Base-by-base conservation (phyloP, 2,329 filamentous ascomycete species). In the Exophiala sp. region DNA sequence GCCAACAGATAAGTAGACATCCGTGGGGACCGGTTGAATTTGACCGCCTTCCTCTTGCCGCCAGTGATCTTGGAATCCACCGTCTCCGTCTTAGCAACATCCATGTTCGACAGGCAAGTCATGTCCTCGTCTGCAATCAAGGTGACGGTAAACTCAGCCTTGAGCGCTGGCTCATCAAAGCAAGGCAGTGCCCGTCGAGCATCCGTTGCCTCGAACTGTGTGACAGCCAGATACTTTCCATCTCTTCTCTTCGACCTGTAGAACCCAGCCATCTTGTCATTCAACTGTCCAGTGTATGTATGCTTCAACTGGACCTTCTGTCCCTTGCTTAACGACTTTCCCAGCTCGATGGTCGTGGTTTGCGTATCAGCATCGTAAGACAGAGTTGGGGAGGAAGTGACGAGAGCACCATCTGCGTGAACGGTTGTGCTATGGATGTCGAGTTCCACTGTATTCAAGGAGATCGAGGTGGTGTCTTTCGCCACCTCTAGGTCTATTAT, bases 1-100 rank as follows among this genome's bases (percentile, higher is more conserved):
- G 92, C 92, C 48, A 97, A 75, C 20, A 97, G 84, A 71, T 97
- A 97, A 3, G 92, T 96, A 5, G 92, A 96, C 92, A 97, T 97
- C 63, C 87, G 79, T 1, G 92, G 92, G 1, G 90, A 92, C 67
- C 86, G 89, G 78, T 90, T 92, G 80, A 96, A 97, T 60, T 86
- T 91, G 62, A 96, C 89, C 3, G 87, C 85, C 77, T 95, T 95
- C 75, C 86, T 89, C 71, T 83, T 81, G 58, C 77, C 77, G 57
- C 81, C 80, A 12, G 73, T 82, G 61, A 81, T 76, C 64, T 80
- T 77, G 3, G 86, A 88, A 54, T 82, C 74, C 6, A 94, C 78
- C 52, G 89, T 84, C 38, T 84, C 84, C 75, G 95, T 88, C 5
- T 84, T 86, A 33, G 85, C 87, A 51, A 94, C 89, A 68, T 96